Conservation (phyloP, 1,284 basidiomycete species). For the Phenoliferia sp. region DNA sequence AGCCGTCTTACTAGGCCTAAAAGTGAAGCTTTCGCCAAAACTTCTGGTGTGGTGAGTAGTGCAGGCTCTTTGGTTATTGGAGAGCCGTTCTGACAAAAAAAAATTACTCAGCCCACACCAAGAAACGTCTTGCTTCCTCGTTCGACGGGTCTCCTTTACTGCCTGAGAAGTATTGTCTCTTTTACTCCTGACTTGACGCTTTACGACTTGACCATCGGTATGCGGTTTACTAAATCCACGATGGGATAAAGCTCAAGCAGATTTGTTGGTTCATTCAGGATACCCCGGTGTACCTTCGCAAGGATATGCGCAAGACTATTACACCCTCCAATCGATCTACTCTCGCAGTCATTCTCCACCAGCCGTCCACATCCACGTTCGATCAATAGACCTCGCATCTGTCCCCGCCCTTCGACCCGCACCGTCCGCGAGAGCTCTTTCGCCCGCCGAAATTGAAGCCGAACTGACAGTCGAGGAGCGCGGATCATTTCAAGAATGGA, state of each 20-base stretch:
- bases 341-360: conserved; percentile 77
- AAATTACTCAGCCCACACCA: conserved; percentile 61
- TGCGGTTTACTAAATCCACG: conserved; percentile 5
- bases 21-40: conserved; percentile 77
- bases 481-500: conserved; percentile 73
- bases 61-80: neutral
- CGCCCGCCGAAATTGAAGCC: conserved; percentile 1
- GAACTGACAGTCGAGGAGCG: conserved; percentile 66
- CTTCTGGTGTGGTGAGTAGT: conserved; percentile 66
- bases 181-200: conserved; percentile 71
- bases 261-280: conserved; percentile 20
- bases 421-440: conserved; percentile 12
- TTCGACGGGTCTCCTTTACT: conserved; percentile 83
- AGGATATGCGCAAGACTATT: conserved; percentile 75
- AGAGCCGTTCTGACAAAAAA: neutral
- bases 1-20: conserved; percentile 74
- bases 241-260: conserved; percentile 47
- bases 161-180: conserved; percentile 71
- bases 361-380: conserved; percentile 76
- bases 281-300: conserved; percentile 56
- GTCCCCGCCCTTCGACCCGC: conserved; percentile 1
- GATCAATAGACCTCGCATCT: conserved; percentile 58
- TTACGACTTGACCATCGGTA: conserved; percentile 45
- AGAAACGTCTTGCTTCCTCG: conserved; percentile 75
- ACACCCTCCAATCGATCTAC: conserved; percentile 85